These are phyloP conservation scores for Scleromitrula shiraiana DNA, from an alignment of 2,329 filamentous ascomycete species.

Conservation along the genomic window DNA sequence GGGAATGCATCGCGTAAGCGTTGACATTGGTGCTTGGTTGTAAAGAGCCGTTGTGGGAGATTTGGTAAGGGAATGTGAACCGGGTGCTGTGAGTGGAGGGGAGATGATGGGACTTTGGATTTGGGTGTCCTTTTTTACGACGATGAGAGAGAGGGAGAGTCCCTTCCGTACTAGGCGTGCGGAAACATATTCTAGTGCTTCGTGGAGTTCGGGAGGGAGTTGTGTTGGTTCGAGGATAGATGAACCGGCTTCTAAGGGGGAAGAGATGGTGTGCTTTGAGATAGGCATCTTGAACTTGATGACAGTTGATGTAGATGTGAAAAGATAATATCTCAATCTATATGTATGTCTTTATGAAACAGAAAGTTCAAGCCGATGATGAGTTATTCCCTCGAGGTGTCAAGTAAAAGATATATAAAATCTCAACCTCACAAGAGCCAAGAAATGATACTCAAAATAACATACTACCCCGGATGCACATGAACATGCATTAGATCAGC, in stretches of 20 bases:
- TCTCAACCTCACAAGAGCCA: too few relatives aligned
- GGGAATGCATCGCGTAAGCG: not conserved
- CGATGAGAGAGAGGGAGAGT: conserved; percentile 49
- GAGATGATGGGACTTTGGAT: conserved; percentile 13
- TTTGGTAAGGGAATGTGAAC: not conserved
- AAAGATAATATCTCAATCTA: not conserved
- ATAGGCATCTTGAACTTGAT: conserved; percentile 21
- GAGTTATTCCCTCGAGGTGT: not conserved
- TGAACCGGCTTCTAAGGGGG: conserved; percentile 53
- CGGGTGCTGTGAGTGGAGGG: conserved; percentile 4
- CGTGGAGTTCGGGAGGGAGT: conserved; percentile 46
- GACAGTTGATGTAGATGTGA: not conserved
- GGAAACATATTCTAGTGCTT: conserved; percentile 52
- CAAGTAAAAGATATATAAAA: conserved; percentile 1
- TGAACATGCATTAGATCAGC: too few relatives aligned
- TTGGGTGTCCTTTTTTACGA: conserved; percentile 46
- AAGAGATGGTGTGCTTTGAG: conserved; percentile 49
- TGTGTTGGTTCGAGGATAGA: conserved; percentile 51
- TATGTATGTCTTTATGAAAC: not conserved
- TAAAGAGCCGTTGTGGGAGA: conserved; percentile 17
- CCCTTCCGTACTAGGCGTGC: conserved; percentile 46
- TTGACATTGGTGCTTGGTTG: conserved; percentile 8
- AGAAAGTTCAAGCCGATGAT: conserved; percentile 2
- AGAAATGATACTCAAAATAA: not conserved
- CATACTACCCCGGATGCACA: not conserved